A percentile compares a stretch with the other conserved stretches of the same genome.
These are phyloP conservation scores for Citrus reticulata DNA, from an alignment of 345 rosid genomes.

Conservation along the genomic window DNA sequence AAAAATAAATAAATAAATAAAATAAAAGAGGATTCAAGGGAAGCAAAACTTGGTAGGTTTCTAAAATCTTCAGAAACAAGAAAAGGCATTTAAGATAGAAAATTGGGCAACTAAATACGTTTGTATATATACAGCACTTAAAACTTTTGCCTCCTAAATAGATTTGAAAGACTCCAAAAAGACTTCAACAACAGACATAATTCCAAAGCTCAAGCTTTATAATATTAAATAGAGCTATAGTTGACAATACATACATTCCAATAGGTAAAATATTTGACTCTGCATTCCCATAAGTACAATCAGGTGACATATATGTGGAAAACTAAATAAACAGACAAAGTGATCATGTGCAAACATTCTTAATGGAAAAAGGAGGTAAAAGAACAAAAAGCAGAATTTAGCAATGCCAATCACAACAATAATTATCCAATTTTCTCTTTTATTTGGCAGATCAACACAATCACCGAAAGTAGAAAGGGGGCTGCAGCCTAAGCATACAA, in stretches of 20 bases:
- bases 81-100: not conserved
- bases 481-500: not conserved
- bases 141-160: not conserved
- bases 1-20: too few species aligned
- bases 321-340: not conserved
- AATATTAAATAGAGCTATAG: not conserved
- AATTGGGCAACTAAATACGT: not conserved
- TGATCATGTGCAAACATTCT: not conserved
- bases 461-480: not conserved
- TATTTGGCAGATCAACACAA: not conserved
- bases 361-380: not conserved
- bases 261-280: not conserved
- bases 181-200: not conserved
- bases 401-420: not conserved
- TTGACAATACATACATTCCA: not conserved
- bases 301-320: not conserved
- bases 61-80: not conserved
- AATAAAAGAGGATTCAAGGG: not conserved
- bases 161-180: not conserved
- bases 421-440: not conserved
- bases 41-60: not conserved
- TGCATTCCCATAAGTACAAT: not conserved
- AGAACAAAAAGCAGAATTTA: not conserved
- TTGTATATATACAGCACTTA: not conserved
- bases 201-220: not conserved